Evolutionary conservation across 768 basidiomycete species (phyloP), one percentile per base, ranked within the genome.

Genomic region (Leccinum sublutescens): DNA sequence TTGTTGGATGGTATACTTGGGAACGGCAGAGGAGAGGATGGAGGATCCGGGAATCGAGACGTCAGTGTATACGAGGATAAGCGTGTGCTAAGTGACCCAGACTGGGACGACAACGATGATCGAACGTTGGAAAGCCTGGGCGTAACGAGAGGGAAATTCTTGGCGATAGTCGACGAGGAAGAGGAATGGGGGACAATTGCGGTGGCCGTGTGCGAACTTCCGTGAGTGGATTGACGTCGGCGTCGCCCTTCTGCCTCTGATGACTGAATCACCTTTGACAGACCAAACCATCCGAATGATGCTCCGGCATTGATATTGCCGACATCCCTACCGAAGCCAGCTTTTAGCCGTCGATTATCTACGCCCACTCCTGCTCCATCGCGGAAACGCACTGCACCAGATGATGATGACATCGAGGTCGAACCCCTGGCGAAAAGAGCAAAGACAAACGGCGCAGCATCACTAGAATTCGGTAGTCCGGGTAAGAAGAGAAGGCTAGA

Each of bases 121-220:
- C 81, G 88, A 61, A 93, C 92, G 50, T 71, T 99, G 64, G 89
- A 85, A 63, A 91, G 91, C 64, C 68, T 98, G 56, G 89, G 84
- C 50, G 85, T 96, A 33, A 84, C 82, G 0, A 76, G 87, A 56
- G 94, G 95, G 45, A 95, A 88, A 75, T 96, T 97, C 76, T 68
- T 98, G 68, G 85, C 86, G 5, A 88, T 98, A 34, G 87, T 87
- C 4, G 95, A 98, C 71, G 95, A 97, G 66, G 92, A 95, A 31
- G 90, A 84, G 5, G 86, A 85, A 58, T 81, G 78, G 73, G 84
- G 80, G 10, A 91, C 88, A 2, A 82, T 96, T 29, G 80, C 85
- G 7, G 79, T 95, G 17, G 89, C 82, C 1, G 68, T 96, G 45
- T 82, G 85, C 52, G 73, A 76, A 25, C 77, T 92, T 56, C 87